A percentile compares a stretch with the other conserved stretches of the same genome.
phyloP scores from a whole-genome alignment of 352 stramenopile species.

The Thraustochytrium striatum region DNA sequence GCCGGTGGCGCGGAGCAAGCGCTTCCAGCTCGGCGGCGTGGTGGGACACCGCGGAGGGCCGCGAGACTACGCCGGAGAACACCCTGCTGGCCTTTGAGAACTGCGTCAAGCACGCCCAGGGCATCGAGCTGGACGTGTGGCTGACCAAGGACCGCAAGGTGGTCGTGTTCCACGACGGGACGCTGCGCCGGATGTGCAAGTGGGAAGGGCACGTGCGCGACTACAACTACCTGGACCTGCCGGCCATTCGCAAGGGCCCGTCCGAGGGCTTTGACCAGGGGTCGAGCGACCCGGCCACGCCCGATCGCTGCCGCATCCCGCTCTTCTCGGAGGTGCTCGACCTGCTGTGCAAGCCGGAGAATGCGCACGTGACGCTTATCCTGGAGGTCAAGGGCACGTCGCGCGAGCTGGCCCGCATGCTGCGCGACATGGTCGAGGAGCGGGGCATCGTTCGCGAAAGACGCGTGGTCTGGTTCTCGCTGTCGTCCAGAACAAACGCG shows the following conservation, averaged over 20 bases:
- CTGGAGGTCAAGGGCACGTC: slow-evolving; percentile 52
- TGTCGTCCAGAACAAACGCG: slow-evolving; percentile 42
- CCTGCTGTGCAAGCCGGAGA: neutral
- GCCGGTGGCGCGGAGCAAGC: too few species aligned
- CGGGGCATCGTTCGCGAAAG: slow-evolving; percentile 12
- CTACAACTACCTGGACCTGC: slow-evolving; percentile 46
- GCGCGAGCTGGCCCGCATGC: slow-evolving; percentile 1
- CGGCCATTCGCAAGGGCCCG: slow-evolving; percentile 1
- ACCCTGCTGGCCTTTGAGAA: slow-evolving; percentile 50
- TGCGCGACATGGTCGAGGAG: slow-evolving; percentile 47
- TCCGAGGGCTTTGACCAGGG: slow-evolving; percentile 45
- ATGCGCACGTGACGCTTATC: slow-evolving; percentile 37
- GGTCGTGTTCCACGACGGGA: slow-evolving; percentile 52
- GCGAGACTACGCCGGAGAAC: slow-evolving; percentile 49
- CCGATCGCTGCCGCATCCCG: slow-evolving; percentile 43
- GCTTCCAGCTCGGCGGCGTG: neutral
- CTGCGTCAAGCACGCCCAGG: slow-evolving; percentile 12
- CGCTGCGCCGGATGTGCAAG: slow-evolving; percentile 48
- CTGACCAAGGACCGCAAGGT: slow-evolving; percentile 50
- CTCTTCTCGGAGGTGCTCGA: slow-evolving; percentile 50
- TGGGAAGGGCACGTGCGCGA: slow-evolving; percentile 27
- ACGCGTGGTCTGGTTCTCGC: slow-evolving; percentile 51
- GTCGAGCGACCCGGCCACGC: neutral
- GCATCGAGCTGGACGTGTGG: slow-evolving; percentile 54
- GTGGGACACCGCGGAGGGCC: slow-evolving; percentile 7